These are phyloP conservation scores for Barbarea vulgaris DNA, from an alignment of 345 rosid species.

Conservation along the genomic window DNA sequence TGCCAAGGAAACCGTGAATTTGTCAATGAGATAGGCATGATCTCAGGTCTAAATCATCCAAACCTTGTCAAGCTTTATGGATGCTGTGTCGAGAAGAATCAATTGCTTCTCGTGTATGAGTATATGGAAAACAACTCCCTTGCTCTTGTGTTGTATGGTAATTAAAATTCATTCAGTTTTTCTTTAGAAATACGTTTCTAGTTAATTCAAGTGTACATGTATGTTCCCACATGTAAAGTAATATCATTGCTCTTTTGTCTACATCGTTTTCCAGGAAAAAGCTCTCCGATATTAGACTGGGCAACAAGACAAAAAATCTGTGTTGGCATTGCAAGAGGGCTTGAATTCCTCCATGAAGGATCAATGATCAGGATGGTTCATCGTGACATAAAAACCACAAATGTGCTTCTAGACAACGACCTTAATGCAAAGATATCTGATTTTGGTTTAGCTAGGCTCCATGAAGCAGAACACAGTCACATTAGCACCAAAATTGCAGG, in stretches of 20 bases:
- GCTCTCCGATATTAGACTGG: constrained; percentile 48
- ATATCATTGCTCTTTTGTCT: neutral
- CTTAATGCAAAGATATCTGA: constrained; percentile 68
- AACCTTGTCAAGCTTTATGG: constrained; percentile 49
- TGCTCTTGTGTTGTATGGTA: constrained; percentile 38
- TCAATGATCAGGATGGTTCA: constrained; percentile 62
- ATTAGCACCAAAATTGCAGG: constrained; percentile 64
- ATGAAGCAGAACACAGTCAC: constrained; percentile 53
- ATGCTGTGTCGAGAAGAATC: constrained; percentile 44
- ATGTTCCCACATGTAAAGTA: too few species aligned
- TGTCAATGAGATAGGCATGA: constrained; percentile 48
- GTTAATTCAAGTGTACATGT: too few species aligned
- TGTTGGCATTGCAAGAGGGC: constrained; percentile 63
- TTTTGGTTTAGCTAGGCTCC: constrained; percentile 64
- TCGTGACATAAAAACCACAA: constrained; percentile 65
- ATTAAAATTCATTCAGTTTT: neutral
- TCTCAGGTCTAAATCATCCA: constrained; percentile 43
- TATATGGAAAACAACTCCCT: constrained; percentile 51
- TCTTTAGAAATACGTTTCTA: too few species aligned
- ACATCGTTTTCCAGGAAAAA: neutral
- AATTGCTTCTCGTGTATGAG: constrained; percentile 45
- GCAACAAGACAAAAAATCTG: constrained; percentile 51
- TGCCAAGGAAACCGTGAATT: constrained; percentile 50
- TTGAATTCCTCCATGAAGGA: constrained; percentile 64
- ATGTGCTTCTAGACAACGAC: constrained; percentile 55